Base-by-base conservation (phyloP, 768 basidiomycete species). In the Rhodotorula paludigena region DNA sequence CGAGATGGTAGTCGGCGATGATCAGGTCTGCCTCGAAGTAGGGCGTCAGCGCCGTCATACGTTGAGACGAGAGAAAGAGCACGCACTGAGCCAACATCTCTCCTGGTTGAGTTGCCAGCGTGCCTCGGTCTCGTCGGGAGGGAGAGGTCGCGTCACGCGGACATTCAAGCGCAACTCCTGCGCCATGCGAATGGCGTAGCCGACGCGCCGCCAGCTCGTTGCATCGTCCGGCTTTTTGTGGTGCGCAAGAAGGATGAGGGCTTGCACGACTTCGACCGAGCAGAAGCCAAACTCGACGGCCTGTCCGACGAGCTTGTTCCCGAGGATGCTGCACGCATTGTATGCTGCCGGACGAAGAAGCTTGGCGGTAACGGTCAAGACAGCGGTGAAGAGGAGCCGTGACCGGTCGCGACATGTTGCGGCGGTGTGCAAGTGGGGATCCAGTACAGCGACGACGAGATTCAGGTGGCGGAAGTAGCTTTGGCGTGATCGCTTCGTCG, bases 1-100 rank as follows among this genome's bases (percentile, higher is more conserved):
- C 36, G 41, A 56, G 41, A n/a, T 56, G 36, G n/a, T 39, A 56
- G 39, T 56, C 55, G n/a, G 55, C 55, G 41, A 56, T n/a, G 36
- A 42, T 41, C n/a, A 56, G 39, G n/a, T 56, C 55, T 56, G 38
- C 18, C 33, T 21, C 2, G 21, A 35, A 35, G 38, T 39, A n/a
- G n/a, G n/a, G n/a, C n/a, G n/a, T n/a, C n/a, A n/a, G n/a, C n/a
- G n/a, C n/a, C n/a, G n/a, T n/a, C n/a, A n/a, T n/a, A n/a, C n/a
- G n/a, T n/a, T n/a, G n/a, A 21, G 41, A 20, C 30, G 38, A 28
- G 54, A 20, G 54, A 25, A 30, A 35, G 2, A 20, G 28, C 3
- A 42, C 55, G n/a, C n/a, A 56, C 55, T 28, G 10, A 56, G 36
- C 55, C 55, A 56, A 5, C 14, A 28, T 18, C 55, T 38, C 39